Base-by-base conservation (phyloP, 192 early-diverging fungal species). In the Umbelopsis isabellina region DNA sequence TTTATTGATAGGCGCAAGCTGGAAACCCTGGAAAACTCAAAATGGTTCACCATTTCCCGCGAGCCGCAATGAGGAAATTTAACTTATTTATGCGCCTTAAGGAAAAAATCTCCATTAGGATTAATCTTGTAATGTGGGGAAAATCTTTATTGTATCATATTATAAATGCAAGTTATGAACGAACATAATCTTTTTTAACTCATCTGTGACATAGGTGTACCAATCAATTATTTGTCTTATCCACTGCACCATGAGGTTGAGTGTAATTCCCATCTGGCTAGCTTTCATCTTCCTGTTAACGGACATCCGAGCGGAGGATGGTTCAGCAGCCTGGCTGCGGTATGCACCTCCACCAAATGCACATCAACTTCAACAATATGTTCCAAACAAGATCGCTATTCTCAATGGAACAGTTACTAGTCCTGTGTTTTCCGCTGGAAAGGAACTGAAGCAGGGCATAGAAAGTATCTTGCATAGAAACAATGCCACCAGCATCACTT, bases 271-370 rank as follows among this genome's bases (percentile, higher is more conserved):
- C 22, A 52, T 52, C 16, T 52, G 50, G 6, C 21, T 52, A 22
- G 50, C 50, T 52, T 52, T 52, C 8, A 22, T 1, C 50, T 52
- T 52, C 50, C 8, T 52, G 8, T n/a, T 52, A 22, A 22, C 50
- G 50, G 21, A 52, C 22, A 52, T 52, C 50, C 50, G 50, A 52
- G 50, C 50, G 22, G 50, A 52, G 50, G 50, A 52, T 52, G 50
- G 50, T 2, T 52, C 22, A 23, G 50, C 50, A 10, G 50, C 20
- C 22, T 52, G 50, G 50, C 22, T 52, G 50, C 50, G 50, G 13
- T 52, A 52, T 52, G 50, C 50, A n/a, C 20, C 50, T 52, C 50
- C 50, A 52, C 50, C 50, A 52, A 52, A 52, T 52, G 50, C 50
- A 2, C 16, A 52, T 22, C 50, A 52, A 52, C 50, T 52, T 52